Base-by-base conservation (phyloP, 2,329 filamentous ascomycete species). In the Nigrospora sphaerica region DNA sequence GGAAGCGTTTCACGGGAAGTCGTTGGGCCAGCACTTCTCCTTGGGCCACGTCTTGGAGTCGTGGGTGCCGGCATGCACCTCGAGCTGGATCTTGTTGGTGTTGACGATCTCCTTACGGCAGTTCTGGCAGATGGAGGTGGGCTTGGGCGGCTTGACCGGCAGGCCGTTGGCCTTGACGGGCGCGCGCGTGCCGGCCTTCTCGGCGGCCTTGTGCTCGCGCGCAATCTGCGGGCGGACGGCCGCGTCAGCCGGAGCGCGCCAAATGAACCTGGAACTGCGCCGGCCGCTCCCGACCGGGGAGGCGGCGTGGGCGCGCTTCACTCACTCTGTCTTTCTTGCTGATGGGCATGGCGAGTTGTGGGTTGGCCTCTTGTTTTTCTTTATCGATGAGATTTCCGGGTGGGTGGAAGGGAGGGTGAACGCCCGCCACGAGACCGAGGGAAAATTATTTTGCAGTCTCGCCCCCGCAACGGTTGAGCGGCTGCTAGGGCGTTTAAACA, bases 11-110 rank as follows among this genome's bases (percentile, higher is more conserved):
- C 23, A 42, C 40, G 31, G 42, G 50, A 73, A 75, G 42, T 75
- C 72, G 44, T 72, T 73, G 2, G 75, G 75, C 70, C 72, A 79
- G 65, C 75, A 79, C 67, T 78, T 78, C 66, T 78, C 74, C 67
- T 77, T 78, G 1, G 74, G 62, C 75, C 75, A 78, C 4, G 60
- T 48, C 50, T 71, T 71, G 23, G 68, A 62, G 51, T 71, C 66
- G 54, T 79, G 75, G 6, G 73, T 78, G 44, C 60, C 56, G 12
- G 75, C 75, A 53, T 79, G 75, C n/a, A 70, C 67, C 58, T 74
- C 70, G 13, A 78, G 65, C 57, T 77, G 73, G 37, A 68, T 65
- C 45, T 68, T 63, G 54, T 77, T 77, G 46, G 71, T 72, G 57
- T 71, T 73, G 51, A 76, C 68, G 44, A 76, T 67, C 54, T 75